A percentile compares a stretch with the other conserved stretches of the same genome.
These are phyloP conservation scores for Penicillium arizonense DNA, from an alignment of 495 filamentous ascomycete genomes.

Conservation along the genomic window DNA sequence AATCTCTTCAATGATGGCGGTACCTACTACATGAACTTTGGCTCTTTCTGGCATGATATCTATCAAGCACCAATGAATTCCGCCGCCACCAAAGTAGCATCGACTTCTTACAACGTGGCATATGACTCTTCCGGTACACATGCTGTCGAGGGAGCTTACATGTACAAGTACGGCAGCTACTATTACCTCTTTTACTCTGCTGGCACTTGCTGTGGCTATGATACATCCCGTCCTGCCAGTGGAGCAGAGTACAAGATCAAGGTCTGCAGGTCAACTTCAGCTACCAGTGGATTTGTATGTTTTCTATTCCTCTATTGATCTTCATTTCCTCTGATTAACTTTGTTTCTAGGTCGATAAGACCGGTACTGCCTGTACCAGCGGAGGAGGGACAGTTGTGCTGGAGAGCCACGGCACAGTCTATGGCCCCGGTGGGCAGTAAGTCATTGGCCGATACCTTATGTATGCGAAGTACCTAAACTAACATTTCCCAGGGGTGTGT, in stretches of 20 bases:
- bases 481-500: conserved; percentile 40
- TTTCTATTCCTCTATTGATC: neutral
- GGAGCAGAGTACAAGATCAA: conserved; percentile 71
- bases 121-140: conserved; percentile 52
- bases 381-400: conserved; percentile 67
- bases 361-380: conserved; percentile 53
- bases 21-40: conserved; percentile 61
- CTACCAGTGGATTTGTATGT: conserved; percentile 55
- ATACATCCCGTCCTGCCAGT: conserved; percentile 44
- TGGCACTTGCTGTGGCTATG: conserved; percentile 66
- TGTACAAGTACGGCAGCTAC: conserved; percentile 56
- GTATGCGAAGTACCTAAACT: neutral
- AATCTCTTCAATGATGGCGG: conserved; percentile 55
- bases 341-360: conserved; percentile 46
- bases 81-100: conserved; percentile 37
- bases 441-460: conserved; percentile 4
- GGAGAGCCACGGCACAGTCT: conserved; percentile 59
- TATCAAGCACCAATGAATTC: conserved; percentile 60
- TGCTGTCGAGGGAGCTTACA: conserved; percentile 58
- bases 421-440: conserved; percentile 72
- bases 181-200: conserved; percentile 72
- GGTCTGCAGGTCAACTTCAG: conserved; percentile 59
- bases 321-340: neutral
- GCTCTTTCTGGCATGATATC: conserved; percentile 69
- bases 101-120: conserved; percentile 48